phyloP scores from a whole-genome alignment of 2,329 filamentous ascomycete genomes.

The Colletotrichum falcatum region DNA sequence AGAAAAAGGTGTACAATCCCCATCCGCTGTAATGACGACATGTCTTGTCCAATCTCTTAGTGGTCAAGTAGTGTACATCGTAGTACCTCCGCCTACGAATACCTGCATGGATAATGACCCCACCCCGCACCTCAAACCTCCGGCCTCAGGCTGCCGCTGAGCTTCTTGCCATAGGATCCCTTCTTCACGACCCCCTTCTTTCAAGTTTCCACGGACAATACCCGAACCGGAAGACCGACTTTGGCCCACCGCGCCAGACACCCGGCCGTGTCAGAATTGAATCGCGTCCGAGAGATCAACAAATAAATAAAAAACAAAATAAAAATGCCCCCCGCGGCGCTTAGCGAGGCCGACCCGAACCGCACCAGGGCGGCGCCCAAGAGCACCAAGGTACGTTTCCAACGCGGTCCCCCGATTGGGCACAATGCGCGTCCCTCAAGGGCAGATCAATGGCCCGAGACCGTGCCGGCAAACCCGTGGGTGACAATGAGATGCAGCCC shows the following conservation, averaged over 20 bases:
- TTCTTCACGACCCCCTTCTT: background rate
- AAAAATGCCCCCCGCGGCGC: background rate
- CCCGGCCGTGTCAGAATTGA: background rate
- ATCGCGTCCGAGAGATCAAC: background rate
- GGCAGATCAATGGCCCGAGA: too few species aligned
- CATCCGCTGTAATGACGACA: constrained; percentile 20
- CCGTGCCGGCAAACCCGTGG: background rate
- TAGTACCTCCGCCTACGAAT: background rate
- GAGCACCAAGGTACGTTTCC: background rate
- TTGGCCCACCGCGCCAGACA: background rate
- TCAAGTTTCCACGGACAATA: background rate
- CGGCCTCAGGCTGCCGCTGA: background rate
- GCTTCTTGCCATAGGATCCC: background rate
- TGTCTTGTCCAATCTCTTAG: background rate
- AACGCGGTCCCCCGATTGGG: too few species aligned
- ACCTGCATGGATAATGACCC: background rate
- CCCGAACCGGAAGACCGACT: background rate
- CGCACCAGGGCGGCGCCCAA: constrained; percentile 10
- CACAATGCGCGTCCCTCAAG: background rate
- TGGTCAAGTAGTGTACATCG: too few species aligned
- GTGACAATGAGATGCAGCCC: constrained; percentile 21
- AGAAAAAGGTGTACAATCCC: too few species aligned
- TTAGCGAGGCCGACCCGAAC: constrained; percentile 26
- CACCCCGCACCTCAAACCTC: background rate
- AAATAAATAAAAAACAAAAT: too few species aligned